phyloP scores from a whole-genome alignment of 1,139 yeast genomes.

The Yamadazyma sp. region DNA sequence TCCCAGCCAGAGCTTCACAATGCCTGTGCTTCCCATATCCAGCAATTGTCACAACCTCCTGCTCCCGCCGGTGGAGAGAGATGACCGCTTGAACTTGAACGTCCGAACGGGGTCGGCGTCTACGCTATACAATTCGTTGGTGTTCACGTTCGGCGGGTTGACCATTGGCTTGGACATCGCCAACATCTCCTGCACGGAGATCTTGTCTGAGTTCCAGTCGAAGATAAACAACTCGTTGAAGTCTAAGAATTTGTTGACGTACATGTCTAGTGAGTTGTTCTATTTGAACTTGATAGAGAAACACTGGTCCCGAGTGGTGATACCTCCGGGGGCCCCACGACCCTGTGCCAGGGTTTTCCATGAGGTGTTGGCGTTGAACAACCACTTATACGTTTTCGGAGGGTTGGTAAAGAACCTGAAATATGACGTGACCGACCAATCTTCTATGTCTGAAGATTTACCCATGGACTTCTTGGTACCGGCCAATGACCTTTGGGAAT shows the following conservation, averaged over 20 bases:
- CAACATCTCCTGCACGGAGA: constrained; percentile 35
- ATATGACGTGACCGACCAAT: constrained; percentile 10
- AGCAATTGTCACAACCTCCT: constrained; percentile 49
- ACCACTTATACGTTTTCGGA: constrained; percentile 59
- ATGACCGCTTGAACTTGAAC: constrained; percentile 50
- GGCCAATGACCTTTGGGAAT: constrained; percentile 66
- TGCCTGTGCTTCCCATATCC: constrained; percentile 36
- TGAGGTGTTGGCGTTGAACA: constrained; percentile 50
- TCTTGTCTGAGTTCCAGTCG: constrained; percentile 26
- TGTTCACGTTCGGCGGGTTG: constrained; percentile 70
- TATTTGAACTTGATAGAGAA: constrained; percentile 57
- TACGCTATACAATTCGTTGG: constrained; percentile 54
- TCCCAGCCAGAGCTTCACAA: background rate
- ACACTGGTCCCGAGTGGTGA: constrained; percentile 48
- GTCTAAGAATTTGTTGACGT: constrained; percentile 34
- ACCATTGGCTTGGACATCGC: constrained; percentile 53
- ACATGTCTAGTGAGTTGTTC: constrained; percentile 58
- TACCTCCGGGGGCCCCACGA: constrained; percentile 11
- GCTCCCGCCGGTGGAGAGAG: constrained; percentile 48
- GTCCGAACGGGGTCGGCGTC: constrained; percentile 70
- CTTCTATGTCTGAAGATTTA: constrained; percentile 6
- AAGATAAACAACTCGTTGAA: constrained; percentile 26
- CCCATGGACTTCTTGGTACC: constrained; percentile 35
- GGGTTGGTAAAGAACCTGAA: constrained; percentile 43
- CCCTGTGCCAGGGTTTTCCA: constrained; percentile 64